Base-by-base conservation (phyloP, 495 filamentous ascomycete species). In the Letharia lupina region DNA sequence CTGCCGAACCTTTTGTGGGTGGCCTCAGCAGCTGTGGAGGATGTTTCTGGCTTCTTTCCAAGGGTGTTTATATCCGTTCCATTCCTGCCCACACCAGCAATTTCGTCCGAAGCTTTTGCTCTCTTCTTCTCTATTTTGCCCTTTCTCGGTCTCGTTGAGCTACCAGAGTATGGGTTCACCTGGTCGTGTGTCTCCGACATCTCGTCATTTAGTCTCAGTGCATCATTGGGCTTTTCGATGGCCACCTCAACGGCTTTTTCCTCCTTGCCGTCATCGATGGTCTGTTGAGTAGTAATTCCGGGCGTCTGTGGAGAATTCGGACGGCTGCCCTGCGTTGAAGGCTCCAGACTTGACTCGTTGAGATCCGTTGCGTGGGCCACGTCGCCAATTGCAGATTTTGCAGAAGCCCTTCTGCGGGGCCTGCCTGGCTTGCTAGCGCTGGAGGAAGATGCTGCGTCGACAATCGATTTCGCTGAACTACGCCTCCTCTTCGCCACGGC, bases 1-100 rank as follows among this genome's bases (percentile, higher is more conserved):
- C 52, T 67, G 41, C 23, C 41, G 37, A 64, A 60, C 8, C 61
- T 35, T 42, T 67, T 60, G 31, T 67, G 61, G 5, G 50, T 67
- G 18, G 44, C 52, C 40, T 67, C 52, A 28, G 31, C 16, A 60
- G 9, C 41, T 18, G n/a, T 31, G 2, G 1, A 4, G 13, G n/a
- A 16, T 7, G 12, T 23, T 8, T 54, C 33, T 42, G 39, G 11
- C n/a, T 44, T 44, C 12, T 61, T 45, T 16, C 31, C 42, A 35
- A 0, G 37, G 39, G 0, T 9, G 16, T 12, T 42, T 1, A 15
- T 44, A 16, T 44, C 59, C 39, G 37, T n/a, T 11, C 5, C 20
- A 18, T 28, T 28, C 59, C 18, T 13, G 16, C 37, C 15, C 15
- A 20, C 16, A 20, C 12, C 7, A 37, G 15, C 33, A 37, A 20